A percentile compares a stretch with the other conserved stretches of the same genome.
phyloP scores from a whole-genome alignment of 345 rosid genomes.

The Gossypium anomalum region DNA sequence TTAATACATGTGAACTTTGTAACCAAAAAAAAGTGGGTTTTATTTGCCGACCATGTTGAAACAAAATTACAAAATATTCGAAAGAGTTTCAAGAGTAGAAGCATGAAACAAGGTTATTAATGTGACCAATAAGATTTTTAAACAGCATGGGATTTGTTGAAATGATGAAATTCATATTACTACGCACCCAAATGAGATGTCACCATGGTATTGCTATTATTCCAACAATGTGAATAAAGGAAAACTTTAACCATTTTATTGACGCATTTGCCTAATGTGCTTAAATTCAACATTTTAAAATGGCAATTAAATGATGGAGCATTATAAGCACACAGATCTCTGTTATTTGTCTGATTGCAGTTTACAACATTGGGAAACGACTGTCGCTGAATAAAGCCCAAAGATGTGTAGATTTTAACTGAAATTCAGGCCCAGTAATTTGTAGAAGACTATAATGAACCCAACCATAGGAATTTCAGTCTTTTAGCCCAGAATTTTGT shows the following conservation, averaged over 20 bases:
- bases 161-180: not conserved
- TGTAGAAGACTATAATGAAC: not conserved
- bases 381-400: too few species aligned
- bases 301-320: constrained; percentile 11
- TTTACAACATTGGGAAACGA: too few species aligned
- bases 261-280: not conserved
- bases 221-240: constrained; percentile 7
- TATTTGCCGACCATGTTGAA: constrained; percentile 6
- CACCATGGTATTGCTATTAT: constrained; percentile 14
- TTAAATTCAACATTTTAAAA: constrained; percentile 8
- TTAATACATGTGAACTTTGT: not conserved
- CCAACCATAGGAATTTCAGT: too few species aligned
- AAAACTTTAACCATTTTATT: not conserved
- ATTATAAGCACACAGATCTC: not conserved
- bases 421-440: not conserved
- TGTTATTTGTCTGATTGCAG: too few species aligned
- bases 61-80: constrained; percentile 8
- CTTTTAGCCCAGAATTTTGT: not conserved
- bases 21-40: not conserved
- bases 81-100: constrained; percentile 13
- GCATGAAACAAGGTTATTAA: not conserved
- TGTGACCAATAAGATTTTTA: not conserved
- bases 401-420: too few species aligned
- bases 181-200: constrained; percentile 5
- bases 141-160: not conserved